Conservation (phyloP, 345 rosid genomes). For the Diplotaxis tenuifolia region DNA sequence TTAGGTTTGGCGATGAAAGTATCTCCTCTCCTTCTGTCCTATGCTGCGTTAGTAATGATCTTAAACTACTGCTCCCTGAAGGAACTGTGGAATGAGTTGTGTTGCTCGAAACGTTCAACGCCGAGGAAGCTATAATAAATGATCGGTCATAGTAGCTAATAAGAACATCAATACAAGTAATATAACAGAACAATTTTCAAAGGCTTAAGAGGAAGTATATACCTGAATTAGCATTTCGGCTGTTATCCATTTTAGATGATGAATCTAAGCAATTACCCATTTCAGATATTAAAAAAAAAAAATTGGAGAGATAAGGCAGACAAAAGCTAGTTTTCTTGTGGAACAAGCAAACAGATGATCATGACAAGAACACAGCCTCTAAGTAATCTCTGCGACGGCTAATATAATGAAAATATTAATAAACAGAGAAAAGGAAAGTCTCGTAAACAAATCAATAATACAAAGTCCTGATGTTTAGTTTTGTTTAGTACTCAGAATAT, state of each 20-base stretch:
- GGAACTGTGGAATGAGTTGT: constrained; percentile 48
- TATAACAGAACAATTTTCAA: background rate
- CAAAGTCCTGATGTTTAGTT: constrained; percentile 18
- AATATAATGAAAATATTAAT: background rate
- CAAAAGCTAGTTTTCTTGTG: constrained; percentile 8
- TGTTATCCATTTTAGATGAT: constrained; percentile 61
- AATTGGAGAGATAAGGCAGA: background rate
- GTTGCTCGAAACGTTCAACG: constrained; percentile 59
- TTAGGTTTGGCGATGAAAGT: too few species aligned
- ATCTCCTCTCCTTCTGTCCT: constrained; percentile 91
- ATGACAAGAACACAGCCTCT: constrained; percentile 8
- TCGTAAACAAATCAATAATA: background rate
- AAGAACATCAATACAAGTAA: background rate
- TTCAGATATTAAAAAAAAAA: background rate
- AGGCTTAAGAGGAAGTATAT: constrained; percentile 7
- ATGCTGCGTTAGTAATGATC: constrained; percentile 51
- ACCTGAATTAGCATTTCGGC: constrained; percentile 48
- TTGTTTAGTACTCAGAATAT: background rate
- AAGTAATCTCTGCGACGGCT: constrained; percentile 1
- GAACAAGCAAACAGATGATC: constrained; percentile 1
- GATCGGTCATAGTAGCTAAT: background rate
- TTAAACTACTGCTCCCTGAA: constrained; percentile 46
- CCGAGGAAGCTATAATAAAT: constrained; percentile 52
- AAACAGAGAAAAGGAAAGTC: constrained; percentile 14
- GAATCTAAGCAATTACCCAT: constrained; percentile 82